Evolutionary conservation across 306 rosid genomes (phyloP).

Genomic region (Abrus precatorius): DNA sequence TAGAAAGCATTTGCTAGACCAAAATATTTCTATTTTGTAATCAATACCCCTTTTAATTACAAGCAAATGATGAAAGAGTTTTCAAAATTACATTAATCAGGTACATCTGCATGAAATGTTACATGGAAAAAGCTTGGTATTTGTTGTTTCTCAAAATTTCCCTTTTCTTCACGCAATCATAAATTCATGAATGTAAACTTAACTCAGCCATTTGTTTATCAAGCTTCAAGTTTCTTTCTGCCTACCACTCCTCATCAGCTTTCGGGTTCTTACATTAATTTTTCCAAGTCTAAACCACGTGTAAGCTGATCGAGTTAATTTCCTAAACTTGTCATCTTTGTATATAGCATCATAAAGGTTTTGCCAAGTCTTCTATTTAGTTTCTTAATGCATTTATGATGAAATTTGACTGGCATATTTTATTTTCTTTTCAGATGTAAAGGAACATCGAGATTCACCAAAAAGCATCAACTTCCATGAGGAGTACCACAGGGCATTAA

Average conservation of each 20-base stretch:
- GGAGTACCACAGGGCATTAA: slow-evolving; percentile 60
- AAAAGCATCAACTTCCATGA: slow-evolving; percentile 58
- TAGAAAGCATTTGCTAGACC: neutral
- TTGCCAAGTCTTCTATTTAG: neutral
- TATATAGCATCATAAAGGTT: neutral
- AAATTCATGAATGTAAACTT: neutral
- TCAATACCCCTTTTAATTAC: neutral
- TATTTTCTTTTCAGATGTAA: slow-evolving; percentile 48
- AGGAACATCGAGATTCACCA: slow-evolving; percentile 41
- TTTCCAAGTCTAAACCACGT: neutral
- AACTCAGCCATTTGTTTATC: neutral
- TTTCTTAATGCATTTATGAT: neutral
- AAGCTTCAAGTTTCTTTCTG: neutral
- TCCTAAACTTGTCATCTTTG: neutral
- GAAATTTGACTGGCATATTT: neutral
- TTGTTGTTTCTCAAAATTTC: neutral
- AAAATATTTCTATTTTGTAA: neutral
- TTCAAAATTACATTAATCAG: neutral
- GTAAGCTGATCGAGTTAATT: slow-evolving; percentile 7
- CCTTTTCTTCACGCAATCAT: neutral
- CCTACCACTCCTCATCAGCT: neutral
- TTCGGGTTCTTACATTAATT: slow-evolving; percentile 1
- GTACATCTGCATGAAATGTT: neutral
- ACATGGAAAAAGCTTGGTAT: neutral
- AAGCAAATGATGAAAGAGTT: neutral